phyloP scores from a whole-genome alignment of 208 protist genomes.

The Sergeia podlipaevii region DNA sequence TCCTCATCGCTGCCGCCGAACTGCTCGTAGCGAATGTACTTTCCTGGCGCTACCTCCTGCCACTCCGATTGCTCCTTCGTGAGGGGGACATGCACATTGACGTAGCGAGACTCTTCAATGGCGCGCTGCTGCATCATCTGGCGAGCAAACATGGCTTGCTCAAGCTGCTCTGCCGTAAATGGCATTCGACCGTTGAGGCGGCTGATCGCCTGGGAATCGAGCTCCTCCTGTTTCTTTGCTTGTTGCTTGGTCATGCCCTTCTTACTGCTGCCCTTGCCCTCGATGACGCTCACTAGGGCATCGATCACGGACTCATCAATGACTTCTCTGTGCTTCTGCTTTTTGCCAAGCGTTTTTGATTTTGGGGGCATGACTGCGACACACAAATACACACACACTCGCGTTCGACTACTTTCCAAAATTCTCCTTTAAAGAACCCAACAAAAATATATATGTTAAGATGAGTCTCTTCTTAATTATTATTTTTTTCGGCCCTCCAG shows the following conservation, averaged over 20 bases:
- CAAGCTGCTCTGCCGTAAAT: constrained; percentile 29
- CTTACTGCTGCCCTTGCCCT: constrained; percentile 40
- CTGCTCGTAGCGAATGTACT: constrained; percentile 81
- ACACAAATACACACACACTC: background rate
- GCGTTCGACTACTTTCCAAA: too few species aligned
- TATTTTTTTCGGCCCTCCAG: too few species aligned
- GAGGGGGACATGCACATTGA: constrained; percentile 56
- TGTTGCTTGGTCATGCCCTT: constrained; percentile 70
- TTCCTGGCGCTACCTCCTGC: constrained; percentile 61
- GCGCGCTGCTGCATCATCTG: constrained; percentile 32
- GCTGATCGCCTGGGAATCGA: constrained; percentile 27
- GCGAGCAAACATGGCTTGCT: constrained; percentile 32
- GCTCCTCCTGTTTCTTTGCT: constrained; percentile 38
- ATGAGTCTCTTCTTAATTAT: too few species aligned
- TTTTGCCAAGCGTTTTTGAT: constrained; percentile 18
- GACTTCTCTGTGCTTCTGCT: constrained; percentile 22
- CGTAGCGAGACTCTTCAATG: constrained; percentile 44
- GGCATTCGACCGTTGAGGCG: constrained; percentile 12
- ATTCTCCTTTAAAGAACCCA: too few species aligned
- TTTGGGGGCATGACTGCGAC: constrained; percentile 19
- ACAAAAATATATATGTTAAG: too few species aligned
- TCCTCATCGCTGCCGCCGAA: constrained; percentile 69
- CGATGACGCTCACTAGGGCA: constrained; percentile 65
- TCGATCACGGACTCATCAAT: constrained; percentile 42
- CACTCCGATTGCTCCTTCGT: constrained; percentile 40